Evolutionary conservation across 2,329 filamentous ascomycete genomes (phyloP).

Genomic region (Fusarium mundagurra): DNA sequence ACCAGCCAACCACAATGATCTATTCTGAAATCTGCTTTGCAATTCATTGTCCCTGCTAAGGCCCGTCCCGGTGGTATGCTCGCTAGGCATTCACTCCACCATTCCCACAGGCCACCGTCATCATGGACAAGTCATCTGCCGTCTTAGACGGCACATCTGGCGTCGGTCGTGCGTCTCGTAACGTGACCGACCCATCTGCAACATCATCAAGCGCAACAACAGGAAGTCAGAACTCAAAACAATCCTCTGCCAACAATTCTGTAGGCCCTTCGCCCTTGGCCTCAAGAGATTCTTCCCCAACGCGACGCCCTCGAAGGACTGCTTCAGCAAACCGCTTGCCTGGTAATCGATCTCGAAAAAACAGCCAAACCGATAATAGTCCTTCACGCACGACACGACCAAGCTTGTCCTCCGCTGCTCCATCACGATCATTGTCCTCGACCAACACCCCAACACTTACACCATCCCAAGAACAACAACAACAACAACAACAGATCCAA

Average conservation of each 20-base stretch:
- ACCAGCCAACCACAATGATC: constrained; percentile 51
- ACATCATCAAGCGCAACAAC: constrained; percentile 38
- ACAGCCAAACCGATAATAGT: constrained; percentile 71
- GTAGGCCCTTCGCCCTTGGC: constrained; percentile 49
- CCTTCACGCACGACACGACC: constrained; percentile 64
- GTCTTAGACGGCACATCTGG: constrained; percentile 41
- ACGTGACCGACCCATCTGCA: constrained; percentile 33
- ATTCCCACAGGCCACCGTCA: constrained; percentile 39
- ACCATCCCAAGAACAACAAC: constrained; percentile 69
- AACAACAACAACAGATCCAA: constrained; percentile 63
- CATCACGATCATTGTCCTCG: constrained; percentile 75
- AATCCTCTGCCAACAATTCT: constrained; percentile 51
- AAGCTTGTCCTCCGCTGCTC: constrained; percentile 67
- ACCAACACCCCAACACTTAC: constrained; percentile 73
- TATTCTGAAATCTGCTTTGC: constrained; percentile 40
- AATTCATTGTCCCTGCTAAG: constrained; percentile 45
- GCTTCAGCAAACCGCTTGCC: constrained; percentile 49
- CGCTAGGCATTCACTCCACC: constrained; percentile 43
- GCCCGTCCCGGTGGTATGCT: constrained; percentile 48
- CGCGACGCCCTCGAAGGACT: constrained; percentile 51
- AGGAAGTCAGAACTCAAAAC: constrained; percentile 47
- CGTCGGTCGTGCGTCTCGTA: constrained; percentile 33
- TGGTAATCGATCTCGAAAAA: constrained; percentile 69
- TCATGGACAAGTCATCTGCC: constrained; percentile 51
- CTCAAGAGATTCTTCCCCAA: constrained; percentile 61